These are phyloP conservation scores for Podaxis pistillaris DNA, from an alignment of 768 basidiomycete genomes.

Conservation along the genomic window DNA sequence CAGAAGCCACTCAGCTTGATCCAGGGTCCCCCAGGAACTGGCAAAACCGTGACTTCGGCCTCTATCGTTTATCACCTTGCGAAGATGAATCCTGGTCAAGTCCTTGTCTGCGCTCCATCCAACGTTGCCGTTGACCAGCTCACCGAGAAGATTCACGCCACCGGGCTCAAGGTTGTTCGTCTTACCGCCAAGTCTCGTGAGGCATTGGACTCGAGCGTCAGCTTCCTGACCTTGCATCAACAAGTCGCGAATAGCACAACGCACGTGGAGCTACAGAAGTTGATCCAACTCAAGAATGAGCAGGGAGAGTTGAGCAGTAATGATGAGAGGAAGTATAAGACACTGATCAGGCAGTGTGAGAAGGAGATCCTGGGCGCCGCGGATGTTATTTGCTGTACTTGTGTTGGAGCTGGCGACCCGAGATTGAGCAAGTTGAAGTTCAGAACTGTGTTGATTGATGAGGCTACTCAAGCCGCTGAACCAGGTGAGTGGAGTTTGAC, in stretches of 20 bases:
- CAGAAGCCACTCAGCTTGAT: conserved; percentile 98
- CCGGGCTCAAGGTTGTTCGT: conserved; percentile 97
- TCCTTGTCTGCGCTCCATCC: conserved; percentile 97
- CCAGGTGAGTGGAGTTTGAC: conserved; percentile 59
- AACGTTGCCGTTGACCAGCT: conserved; percentile 99
- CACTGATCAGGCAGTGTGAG: conserved; percentile 91
- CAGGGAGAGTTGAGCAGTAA: conserved; percentile 96
- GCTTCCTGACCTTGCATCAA: conserved; percentile 92
- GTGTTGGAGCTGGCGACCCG: conserved; percentile 97
- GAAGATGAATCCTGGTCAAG: conserved; percentile 99
- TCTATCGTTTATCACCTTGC: conserved; percentile 98
- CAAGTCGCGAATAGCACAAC: conserved; percentile 97
- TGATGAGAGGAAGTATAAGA: conserved; percentile 98
- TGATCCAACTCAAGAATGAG: conserved; percentile 96
- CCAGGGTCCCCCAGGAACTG: conserved; percentile 97
- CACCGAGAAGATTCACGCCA: conserved; percentile 98
- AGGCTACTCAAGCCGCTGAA: conserved; percentile 97
- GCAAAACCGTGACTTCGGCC: conserved; percentile 98
- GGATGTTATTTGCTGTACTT: conserved; percentile 98
- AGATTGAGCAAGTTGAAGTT: conserved; percentile 97
- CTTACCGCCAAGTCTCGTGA: conserved; percentile 98
- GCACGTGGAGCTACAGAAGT: conserved; percentile 95
- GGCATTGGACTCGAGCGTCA: conserved; percentile 93
- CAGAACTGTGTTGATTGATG: conserved; percentile 96
- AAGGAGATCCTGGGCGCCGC: conserved; percentile 95